A percentile compares a stretch with the other conserved stretches of the same genome.
Conservation (phyloP, 129 eudicot species). For the Flaveria bidentis region DNA sequence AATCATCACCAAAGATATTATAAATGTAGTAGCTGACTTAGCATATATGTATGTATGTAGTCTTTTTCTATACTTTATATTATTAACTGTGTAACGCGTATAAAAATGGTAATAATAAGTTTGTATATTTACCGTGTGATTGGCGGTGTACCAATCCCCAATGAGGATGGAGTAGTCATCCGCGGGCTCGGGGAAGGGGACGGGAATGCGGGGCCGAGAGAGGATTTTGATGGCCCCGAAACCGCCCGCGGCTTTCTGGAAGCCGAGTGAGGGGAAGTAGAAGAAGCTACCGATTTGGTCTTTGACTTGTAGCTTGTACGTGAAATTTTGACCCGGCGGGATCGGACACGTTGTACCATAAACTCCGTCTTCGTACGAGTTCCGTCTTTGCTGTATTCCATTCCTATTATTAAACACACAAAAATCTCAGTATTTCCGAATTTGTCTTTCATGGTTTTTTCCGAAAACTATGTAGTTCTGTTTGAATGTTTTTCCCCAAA, state of each 20-base stretch:
- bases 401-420: slow-evolving; percentile 45
- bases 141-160: slow-evolving; percentile 80
- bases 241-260: slow-evolving; percentile 96
- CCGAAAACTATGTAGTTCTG: slow-evolving; percentile 13
- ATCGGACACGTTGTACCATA: slow-evolving; percentile 89
- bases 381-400: slow-evolving; percentile 81
- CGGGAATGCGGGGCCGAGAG: slow-evolving; percentile 73
- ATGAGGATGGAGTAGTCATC: slow-evolving; percentile 68
- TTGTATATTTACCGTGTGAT: slow-evolving; percentile 54
- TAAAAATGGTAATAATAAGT: no score
- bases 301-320: slow-evolving; percentile 75
- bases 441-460: neutral
- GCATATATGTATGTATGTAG: no score
- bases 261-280: slow-evolving; percentile 77
- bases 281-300: slow-evolving; percentile 92
- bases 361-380: slow-evolving; percentile 85
- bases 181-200: slow-evolving; percentile 75
- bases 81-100: no score
- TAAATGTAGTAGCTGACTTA: no score
- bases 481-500: neutral
- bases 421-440: neutral
- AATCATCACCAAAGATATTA: no score
- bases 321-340: slow-evolving; percentile 84
- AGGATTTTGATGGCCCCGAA: slow-evolving; percentile 78
- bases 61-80: no score